Evolutionary conservation across 2,329 filamentous ascomycete genomes (phyloP), one percentile per base, ranked within the genome.

Genomic region (Botryotinia narcissicola): DNA sequence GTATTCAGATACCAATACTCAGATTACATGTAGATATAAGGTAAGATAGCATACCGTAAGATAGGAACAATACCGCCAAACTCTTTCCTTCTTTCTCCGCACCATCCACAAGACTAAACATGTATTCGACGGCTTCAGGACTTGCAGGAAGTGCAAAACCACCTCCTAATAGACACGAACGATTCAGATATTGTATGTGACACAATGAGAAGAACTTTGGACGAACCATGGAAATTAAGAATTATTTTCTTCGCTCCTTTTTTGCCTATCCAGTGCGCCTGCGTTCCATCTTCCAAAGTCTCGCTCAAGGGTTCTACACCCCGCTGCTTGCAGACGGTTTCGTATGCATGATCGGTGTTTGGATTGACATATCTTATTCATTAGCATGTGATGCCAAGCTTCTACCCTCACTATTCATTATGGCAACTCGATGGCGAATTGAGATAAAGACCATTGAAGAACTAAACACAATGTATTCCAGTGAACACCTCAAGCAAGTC

Each of bases 91-190:
- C 76, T 14, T 80, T 79, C n/a, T 81, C 78, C 32, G 86, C 70
- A 16, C 22, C 18, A 20, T 76, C 73, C 7, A 77, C 64, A 44
- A 77, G 44, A 61, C 74, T 74, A 70, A 76, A 77, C 73, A 79
- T 75, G 64, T 78, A 89, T 29, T 84, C 79, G 71, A 88, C 82
- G 78, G 88, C 86, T 60, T 82, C 85, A 10, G 83, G 75, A 9
- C 80, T 81, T 12, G 83, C 84, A 3, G 87, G 83, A 12, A 88
- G 73, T 3, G 84, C 84, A 77, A 88, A 91, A 8, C 89, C 89
- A 62, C 89, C 89, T 25, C 87, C 86, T 88, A 37, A 35, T 54
- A 14, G 18, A 25, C 32, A 54, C 37, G 1, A 67, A 54, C 37
- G 3, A 8, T 40, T 63, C 70, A 32, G 73, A 71, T 22, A 8